phyloP scores from a whole-genome alignment of 2,329 filamentous ascomycete genomes.

The Colletotrichum acutatum region DNA sequence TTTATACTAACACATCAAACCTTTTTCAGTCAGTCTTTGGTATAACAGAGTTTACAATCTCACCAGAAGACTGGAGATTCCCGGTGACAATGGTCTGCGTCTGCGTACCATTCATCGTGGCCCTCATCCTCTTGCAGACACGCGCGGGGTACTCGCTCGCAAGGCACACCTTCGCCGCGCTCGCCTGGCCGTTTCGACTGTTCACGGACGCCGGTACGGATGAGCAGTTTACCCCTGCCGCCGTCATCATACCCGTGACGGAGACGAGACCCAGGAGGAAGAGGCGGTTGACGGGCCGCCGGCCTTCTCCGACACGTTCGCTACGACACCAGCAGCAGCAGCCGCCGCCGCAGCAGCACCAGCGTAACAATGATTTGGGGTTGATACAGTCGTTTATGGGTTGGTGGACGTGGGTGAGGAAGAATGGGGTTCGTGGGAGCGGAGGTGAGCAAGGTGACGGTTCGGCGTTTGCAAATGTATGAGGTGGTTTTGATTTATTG shows the following conservation, averaged over 20 bases:
- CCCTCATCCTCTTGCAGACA: slow-evolving; percentile 58
- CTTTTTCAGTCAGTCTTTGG: slow-evolving; percentile 61
- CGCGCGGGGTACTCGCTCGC: slow-evolving; percentile 42
- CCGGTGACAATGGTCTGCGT: slow-evolving; percentile 73
- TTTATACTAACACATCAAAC: background rate
- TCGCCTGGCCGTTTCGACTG: slow-evolving; percentile 17
- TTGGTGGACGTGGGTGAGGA: slow-evolving; percentile 9
- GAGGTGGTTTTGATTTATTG: background rate
- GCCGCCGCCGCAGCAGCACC: background rate
- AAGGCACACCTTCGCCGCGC: slow-evolving; percentile 4
- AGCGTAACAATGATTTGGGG: background rate
- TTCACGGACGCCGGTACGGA: background rate
- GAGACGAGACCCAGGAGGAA: slow-evolving; percentile 32
- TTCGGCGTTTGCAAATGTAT: background rate
- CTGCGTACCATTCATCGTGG: slow-evolving; percentile 61
- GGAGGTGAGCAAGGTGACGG: background rate
- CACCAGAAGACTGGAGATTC: slow-evolving; percentile 57
- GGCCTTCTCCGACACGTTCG: background rate
- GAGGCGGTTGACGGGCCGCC: slow-evolving; percentile 31
- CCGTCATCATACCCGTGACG: background rate
- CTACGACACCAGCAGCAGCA: background rate
- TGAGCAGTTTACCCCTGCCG: background rate
- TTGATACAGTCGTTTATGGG: background rate
- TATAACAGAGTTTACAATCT: slow-evolving; percentile 57
- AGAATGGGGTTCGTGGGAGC: background rate